Conservation (phyloP, 768 basidiomycete genomes). For the Kwoniella europaea region DNA sequence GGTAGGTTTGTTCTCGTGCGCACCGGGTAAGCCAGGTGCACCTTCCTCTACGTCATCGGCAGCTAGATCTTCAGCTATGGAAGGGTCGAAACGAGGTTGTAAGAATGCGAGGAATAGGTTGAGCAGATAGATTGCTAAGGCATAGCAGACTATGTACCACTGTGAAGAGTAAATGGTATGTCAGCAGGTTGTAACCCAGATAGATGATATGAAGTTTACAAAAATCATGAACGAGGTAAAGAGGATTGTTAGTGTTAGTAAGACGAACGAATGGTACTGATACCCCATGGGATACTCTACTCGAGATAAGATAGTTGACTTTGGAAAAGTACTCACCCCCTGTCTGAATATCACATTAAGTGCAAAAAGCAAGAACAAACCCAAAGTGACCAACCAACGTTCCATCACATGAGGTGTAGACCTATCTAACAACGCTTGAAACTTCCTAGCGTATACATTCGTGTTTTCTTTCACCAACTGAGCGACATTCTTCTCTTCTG, state of each 20-base stretch:
- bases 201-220: no score
- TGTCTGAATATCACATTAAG: slow-evolving; percentile 84
- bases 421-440: slow-evolving; percentile 87
- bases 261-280: background rate
- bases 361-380: slow-evolving; percentile 74
- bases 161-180: background rate
- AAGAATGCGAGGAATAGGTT: slow-evolving; percentile 97
- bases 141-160: slow-evolving; percentile 63
- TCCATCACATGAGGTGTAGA: slow-evolving; percentile 88
- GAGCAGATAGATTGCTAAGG: slow-evolving; percentile 90
- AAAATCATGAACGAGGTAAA: no score
- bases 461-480: slow-evolving; percentile 55
- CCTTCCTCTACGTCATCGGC: slow-evolving; percentile 97
- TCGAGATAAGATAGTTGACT: no score
- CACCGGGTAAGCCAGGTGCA: slow-evolving; percentile 63
- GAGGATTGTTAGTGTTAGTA: background rate
- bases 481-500: slow-evolving; percentile 58
- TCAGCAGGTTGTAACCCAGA: background rate
- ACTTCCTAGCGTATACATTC: slow-evolving; percentile 58
- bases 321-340: slow-evolving; percentile 68
- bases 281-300: no score
- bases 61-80: slow-evolving; percentile 86
- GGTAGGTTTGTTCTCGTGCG: slow-evolving; percentile 33
- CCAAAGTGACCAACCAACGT: slow-evolving; percentile 81
- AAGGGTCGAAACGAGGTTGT: slow-evolving; percentile 97